Evolutionary conservation across 352 stramenopile genomes (phyloP).

Genomic region (Pythium guiyangense): DNA sequence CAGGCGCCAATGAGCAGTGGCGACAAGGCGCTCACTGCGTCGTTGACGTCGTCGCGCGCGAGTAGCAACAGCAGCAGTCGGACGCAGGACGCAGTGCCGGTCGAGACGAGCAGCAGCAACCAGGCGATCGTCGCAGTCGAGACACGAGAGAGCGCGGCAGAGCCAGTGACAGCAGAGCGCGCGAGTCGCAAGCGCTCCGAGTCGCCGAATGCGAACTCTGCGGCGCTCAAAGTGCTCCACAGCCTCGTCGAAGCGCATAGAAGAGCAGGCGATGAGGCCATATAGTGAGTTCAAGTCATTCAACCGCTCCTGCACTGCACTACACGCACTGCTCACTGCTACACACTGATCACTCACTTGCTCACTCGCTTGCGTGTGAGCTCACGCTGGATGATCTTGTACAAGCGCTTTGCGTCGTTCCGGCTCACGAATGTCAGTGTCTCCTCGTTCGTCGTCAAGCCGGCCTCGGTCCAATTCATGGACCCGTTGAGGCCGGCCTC

Average conservation of each 20-base stretch:
- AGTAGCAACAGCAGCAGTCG: slow-evolving; percentile 17
- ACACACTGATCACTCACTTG: too few species aligned
- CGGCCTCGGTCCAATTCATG: too few species aligned
- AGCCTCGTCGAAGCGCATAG: slow-evolving; percentile 39
- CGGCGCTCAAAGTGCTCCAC: slow-evolving; percentile 51
- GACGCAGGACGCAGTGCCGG: neutral
- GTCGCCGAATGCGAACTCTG: slow-evolving; percentile 35
- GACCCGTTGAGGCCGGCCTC: too few species aligned
- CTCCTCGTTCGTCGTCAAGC: too few species aligned
- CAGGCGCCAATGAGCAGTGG: slow-evolving; percentile 10
- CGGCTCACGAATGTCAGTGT: too few species aligned
- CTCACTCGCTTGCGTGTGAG: too few species aligned
- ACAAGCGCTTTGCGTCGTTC: too few species aligned
- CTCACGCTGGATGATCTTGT: too few species aligned
- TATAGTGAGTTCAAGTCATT: too few species aligned
- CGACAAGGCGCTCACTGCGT: neutral
- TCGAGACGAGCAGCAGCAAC: neutral
- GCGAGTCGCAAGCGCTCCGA: slow-evolving; percentile 43
- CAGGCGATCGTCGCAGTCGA: slow-evolving; percentile 12
- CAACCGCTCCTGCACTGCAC: too few species aligned
- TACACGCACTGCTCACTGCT: too few species aligned
- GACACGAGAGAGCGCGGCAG: neutral
- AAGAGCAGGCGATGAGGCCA: too few species aligned
- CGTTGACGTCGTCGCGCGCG: slow-evolving; percentile 13
- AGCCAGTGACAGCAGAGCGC: slow-evolving; percentile 16